phyloP scores from a whole-genome alignment of 805 yeast species.

The Kazachstania psychrophila region DNA sequence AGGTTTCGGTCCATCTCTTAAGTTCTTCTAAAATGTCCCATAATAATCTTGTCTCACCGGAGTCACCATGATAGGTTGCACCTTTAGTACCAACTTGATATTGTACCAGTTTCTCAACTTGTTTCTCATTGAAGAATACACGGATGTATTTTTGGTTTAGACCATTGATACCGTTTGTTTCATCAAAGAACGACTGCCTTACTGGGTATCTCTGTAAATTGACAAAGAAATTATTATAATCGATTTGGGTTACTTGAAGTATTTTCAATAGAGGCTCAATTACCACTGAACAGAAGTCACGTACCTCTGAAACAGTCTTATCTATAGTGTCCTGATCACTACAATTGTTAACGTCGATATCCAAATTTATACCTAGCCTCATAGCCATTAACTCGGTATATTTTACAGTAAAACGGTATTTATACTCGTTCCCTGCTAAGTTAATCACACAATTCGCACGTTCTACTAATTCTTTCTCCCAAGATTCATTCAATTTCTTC shows the following conservation, averaged over 20 bases:
- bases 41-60: conserved; percentile 29
- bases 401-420: conserved; percentile 47
- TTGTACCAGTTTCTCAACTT: conserved; percentile 12
- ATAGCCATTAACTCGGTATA: conserved; percentile 50
- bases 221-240: conserved; percentile 73
- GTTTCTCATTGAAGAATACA: conserved; percentile 15
- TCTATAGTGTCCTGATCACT: conserved; percentile 4
- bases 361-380: conserved; percentile 55
- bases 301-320: conserved; percentile 7
- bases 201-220: conserved; percentile 43
- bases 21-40: conserved; percentile 37
- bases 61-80: conserved; percentile 13
- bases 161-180: conserved; percentile 13
- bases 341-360: conserved; percentile 10
- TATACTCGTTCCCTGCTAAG: conserved; percentile 55
- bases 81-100: conserved; percentile 20
- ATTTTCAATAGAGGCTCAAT: conserved; percentile 54
- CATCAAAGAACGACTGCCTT: conserved; percentile 24
- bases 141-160: conserved; percentile 12
- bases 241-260: conserved; percentile 53
- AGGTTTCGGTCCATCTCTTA: conserved; percentile 44
- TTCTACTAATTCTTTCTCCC: conserved; percentile 41
- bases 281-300: conserved; percentile 27
- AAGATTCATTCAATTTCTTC: conserved; percentile 38
- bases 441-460: conserved; percentile 62